Evolutionary conservation across 2,329 filamentous ascomycete species (phyloP), one percentile per base, ranked within the genome.

Genomic region (Venturia carpophila): DNA sequence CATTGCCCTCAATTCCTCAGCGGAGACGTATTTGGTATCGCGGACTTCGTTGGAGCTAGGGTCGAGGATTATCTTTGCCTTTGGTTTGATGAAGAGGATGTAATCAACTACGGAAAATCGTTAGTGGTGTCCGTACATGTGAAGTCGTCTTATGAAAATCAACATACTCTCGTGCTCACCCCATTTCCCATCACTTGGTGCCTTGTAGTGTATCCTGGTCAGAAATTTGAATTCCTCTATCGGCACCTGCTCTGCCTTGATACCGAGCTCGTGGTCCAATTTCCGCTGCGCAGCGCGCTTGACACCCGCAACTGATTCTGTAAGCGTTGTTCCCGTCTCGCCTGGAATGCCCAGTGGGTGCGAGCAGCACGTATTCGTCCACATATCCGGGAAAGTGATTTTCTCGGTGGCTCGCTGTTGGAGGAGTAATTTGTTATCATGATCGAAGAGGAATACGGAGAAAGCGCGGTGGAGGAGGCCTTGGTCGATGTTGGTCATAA

Each of bases 321-420:
- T 83, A 55, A 99, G 82, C 41, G 87, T 55, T 24, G 27, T 84
- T 68, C 94, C 94, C 34, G 91, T 96, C 84, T 99, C 94, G 69
- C 89, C 88, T 10, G 94, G 90, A 69, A 97, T 89, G 65, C 91
- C 90, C 67, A 99, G 84, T 5, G 94, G 94, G 78, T 99, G 94
- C 47, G 94, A 99, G 82, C 94, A 99, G 84, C 94, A 99, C 41
- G 94, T 99, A 79, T 99, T 99, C 69, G 94, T 99, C 94, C 94
- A 99, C 88, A 97, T 92, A 75, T 96, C 91, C n/a, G 94, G 93
- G 79, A 99, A 99, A 7, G 94, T 99, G 74, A 99, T 99, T 82
- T 99, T 99, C 80, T 97, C 93, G 49, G 87, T 81, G 37, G 94
- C 94, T 70, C 94, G 90, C 81, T 97, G 94, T 79, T 99, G 94